phyloP scores from a whole-genome alignment of 2,329 filamentous ascomycete species.

The Penicillium concentricum region DNA sequence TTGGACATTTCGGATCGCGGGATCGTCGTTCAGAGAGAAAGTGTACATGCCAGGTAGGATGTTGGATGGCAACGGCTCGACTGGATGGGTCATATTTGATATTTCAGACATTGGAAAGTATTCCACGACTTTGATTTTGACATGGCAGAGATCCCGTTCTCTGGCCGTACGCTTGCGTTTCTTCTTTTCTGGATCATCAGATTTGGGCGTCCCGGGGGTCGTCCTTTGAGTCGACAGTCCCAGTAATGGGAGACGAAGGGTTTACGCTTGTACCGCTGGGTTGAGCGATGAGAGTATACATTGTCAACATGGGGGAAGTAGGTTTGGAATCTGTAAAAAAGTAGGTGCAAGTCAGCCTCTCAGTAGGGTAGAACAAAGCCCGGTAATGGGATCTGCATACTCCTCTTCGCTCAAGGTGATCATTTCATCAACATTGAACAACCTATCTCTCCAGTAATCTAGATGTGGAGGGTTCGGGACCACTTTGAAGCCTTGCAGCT shows the following conservation, averaged over 20 bases:
- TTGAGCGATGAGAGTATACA: slow-evolving; percentile 79
- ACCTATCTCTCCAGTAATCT: slow-evolving; percentile 65
- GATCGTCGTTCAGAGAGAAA: slow-evolving; percentile 18
- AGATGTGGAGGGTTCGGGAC: slow-evolving; percentile 67
- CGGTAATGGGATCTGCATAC: slow-evolving; percentile 45
- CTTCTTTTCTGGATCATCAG: slow-evolving; percentile 76
- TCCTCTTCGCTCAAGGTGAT: slow-evolving; percentile 73
- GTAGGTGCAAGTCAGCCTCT: neutral
- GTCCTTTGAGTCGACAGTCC: slow-evolving; percentile 78
- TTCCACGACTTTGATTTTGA: slow-evolving; percentile 84
- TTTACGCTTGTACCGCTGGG: slow-evolving; percentile 76
- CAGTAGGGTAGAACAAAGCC: neutral
- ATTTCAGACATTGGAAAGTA: slow-evolving; percentile 57
- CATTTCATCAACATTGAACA: slow-evolving; percentile 73
- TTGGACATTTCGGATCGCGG: slow-evolving; percentile 19
- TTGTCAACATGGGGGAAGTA: slow-evolving; percentile 85
- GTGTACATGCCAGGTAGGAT: slow-evolving; percentile 25
- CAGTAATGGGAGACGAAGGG: slow-evolving; percentile 82
- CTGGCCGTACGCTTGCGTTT: slow-evolving; percentile 75
- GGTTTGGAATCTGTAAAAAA: slow-evolving; percentile 62
- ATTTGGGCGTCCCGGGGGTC: slow-evolving; percentile 78
- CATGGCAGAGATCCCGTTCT: slow-evolving; percentile 76
- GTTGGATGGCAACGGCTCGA: slow-evolving; percentile 22
- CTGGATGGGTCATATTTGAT: slow-evolving; percentile 20
- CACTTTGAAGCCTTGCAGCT: slow-evolving; percentile 48